Percentiles rank a stretch among this genome's conserved stretches.
Evolutionary conservation across 208 protist species (phyloP).

Genomic region (Leishmania amazonensis): DNA sequence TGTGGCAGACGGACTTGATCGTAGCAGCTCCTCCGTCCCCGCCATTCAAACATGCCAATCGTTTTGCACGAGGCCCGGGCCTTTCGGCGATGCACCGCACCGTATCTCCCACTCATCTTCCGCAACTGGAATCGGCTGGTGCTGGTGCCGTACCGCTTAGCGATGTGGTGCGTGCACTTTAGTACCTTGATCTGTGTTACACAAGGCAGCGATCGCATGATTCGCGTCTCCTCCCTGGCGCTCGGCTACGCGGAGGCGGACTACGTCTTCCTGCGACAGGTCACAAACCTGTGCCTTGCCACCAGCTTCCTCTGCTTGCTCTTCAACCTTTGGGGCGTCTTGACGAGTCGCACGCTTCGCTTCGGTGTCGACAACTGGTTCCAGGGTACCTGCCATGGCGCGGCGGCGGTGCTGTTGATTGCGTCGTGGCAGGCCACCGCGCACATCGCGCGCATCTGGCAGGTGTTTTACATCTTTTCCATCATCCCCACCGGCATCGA

Average conservation of each 20-base stretch:
- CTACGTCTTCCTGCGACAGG: slow-evolving; percentile 43
- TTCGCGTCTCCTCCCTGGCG: slow-evolving; percentile 37
- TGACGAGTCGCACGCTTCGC: slow-evolving; percentile 70
- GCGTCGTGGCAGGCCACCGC: slow-evolving; percentile 46
- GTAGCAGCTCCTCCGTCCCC: neutral
- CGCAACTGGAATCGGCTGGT: slow-evolving; percentile 49
- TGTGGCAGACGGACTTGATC: neutral
- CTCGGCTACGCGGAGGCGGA: slow-evolving; percentile 36
- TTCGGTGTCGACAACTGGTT: slow-evolving; percentile 59
- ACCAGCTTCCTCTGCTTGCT: slow-evolving; percentile 54
- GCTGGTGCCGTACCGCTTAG: slow-evolving; percentile 60
- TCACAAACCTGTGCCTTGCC: slow-evolving; percentile 48
- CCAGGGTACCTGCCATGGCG: slow-evolving; percentile 50
- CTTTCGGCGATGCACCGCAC: slow-evolving; percentile 19
- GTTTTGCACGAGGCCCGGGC: slow-evolving; percentile 9
- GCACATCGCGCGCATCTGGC: slow-evolving; percentile 59
- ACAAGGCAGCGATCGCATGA: slow-evolving; percentile 55
- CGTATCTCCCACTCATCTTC: slow-evolving; percentile 21
- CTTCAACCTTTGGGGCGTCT: slow-evolving; percentile 51
- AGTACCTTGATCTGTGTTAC: slow-evolving; percentile 59
- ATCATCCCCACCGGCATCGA: slow-evolving; percentile 75
- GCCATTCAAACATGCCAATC: slow-evolving; percentile 22
- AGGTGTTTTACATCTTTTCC: slow-evolving; percentile 76
- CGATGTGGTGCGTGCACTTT: slow-evolving; percentile 56
- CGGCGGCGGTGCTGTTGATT: slow-evolving; percentile 62